Evolutionary conservation across 1,139 yeast species (phyloP).

Genomic region (Saccharomycopsis crataegensis): DNA sequence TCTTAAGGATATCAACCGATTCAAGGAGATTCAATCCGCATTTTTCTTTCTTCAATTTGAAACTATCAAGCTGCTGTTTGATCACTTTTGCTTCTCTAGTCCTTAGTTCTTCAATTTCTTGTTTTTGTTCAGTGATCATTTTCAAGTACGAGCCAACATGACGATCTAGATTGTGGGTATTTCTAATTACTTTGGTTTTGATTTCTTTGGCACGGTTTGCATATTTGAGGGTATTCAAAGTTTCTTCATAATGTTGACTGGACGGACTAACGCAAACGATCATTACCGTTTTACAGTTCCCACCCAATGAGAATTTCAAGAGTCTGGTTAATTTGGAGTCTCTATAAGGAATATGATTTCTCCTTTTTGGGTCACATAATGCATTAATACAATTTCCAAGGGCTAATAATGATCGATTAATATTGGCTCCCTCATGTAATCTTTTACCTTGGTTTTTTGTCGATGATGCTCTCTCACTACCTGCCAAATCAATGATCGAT

Average conservation of each 20-base stretch:
- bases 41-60: conserved; percentile 21
- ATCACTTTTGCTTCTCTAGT: conserved; percentile 42
- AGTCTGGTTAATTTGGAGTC: conserved; percentile 84
- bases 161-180: conserved; percentile 69
- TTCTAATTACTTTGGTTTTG: conserved; percentile 70
- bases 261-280: conserved; percentile 90
- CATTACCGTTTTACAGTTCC: conserved; percentile 92
- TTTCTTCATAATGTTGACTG: conserved; percentile 81
- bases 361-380: conserved; percentile 61
- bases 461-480: conserved; percentile 90
- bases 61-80: conserved; percentile 22
- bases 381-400: conserved; percentile 94
- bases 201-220: conserved; percentile 90
- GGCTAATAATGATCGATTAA: conserved; percentile 79
- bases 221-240: conserved; percentile 80
- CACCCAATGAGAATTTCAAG: conserved; percentile 85
- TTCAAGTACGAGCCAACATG: conserved; percentile 85
- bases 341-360: conserved; percentile 79
- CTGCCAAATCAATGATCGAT: conserved; percentile 86
- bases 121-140: conserved; percentile 73
- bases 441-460: conserved; percentile 78
- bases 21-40: conserved; percentile 36
- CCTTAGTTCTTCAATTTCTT: conserved; percentile 66
- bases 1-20: conserved; percentile 34
- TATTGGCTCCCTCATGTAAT: conserved; percentile 85